Conservation (phyloP, 768 basidiomycete species). For the Boletellus emodensis region DNA sequence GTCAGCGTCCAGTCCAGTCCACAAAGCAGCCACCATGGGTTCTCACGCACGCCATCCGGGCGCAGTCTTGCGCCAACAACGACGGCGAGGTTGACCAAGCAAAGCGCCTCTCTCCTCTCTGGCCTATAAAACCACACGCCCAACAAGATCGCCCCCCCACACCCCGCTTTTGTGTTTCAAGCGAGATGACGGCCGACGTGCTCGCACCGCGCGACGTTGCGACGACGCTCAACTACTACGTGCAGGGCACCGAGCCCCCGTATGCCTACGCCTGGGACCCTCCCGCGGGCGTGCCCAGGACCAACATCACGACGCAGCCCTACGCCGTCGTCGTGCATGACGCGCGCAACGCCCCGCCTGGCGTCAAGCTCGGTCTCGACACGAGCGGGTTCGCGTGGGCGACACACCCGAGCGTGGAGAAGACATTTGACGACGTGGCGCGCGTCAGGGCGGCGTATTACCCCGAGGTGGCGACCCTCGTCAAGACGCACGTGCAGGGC, state of each 20-base stretch:
- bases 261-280: conserved; percentile 30
- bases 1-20: no score
- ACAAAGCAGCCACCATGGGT: no score
- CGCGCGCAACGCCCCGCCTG: conserved; percentile 16
- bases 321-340: conserved; percentile 22
- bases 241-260: conserved; percentile 21
- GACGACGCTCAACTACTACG: conserved; percentile 36
- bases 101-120: no score
- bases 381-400: conserved; percentile 38
- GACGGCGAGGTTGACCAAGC: no score
- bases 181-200: conserved; percentile 14
- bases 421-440: conserved; percentile 35
- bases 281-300: conserved; percentile 20
- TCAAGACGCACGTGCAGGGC: conserved; percentile 32
- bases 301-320: conserved; percentile 21
- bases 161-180: no score
- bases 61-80: no score
- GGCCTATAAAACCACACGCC: no score
- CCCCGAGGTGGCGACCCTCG: conserved; percentile 35
- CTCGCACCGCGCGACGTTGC: conserved; percentile 30
- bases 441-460: conserved; percentile 35
- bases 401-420: conserved; percentile 30
- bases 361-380: conserved; percentile 27
- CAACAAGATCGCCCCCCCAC: no score
- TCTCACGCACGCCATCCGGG: no score